Evolutionary conservation across 345 rosid species (phyloP).

Genomic region (rapeseed (Brassica napus)): DNA sequence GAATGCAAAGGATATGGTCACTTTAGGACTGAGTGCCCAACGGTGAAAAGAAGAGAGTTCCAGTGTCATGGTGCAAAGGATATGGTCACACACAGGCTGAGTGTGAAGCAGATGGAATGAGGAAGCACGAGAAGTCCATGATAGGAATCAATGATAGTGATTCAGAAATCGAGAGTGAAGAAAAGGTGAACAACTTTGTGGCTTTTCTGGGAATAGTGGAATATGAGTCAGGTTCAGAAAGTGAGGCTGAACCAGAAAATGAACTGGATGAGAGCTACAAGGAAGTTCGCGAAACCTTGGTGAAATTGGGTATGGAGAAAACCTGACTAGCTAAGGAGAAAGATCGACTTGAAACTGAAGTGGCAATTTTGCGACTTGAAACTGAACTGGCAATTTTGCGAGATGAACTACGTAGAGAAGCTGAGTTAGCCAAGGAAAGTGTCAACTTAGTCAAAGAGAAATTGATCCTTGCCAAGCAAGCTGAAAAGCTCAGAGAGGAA

Average conservation of each 20-base stretch:
- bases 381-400: neutral
- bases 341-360: neutral
- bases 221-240: neutral
- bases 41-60: neutral
- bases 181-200: neutral
- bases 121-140: neutral
- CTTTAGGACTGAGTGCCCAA: neutral
- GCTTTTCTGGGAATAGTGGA: neutral
- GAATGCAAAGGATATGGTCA: neutral
- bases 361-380: no score
- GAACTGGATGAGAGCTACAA: neutral
- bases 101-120: neutral
- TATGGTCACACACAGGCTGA: neutral
- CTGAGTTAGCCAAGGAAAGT: neutral
- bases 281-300: neutral
- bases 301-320: neutral
- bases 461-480: neutral
- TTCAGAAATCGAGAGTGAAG: neutral
- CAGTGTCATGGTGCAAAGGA: neutral
- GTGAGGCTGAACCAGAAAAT: neutral
- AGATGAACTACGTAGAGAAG: neutral
- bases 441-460: neutral
- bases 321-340: neutral
- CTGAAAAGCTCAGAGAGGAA: neutral
- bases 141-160: neutral